These are phyloP conservation scores for Boletus huronensis DNA, from an alignment of 768 basidiomycete species.

Conservation along the genomic window DNA sequence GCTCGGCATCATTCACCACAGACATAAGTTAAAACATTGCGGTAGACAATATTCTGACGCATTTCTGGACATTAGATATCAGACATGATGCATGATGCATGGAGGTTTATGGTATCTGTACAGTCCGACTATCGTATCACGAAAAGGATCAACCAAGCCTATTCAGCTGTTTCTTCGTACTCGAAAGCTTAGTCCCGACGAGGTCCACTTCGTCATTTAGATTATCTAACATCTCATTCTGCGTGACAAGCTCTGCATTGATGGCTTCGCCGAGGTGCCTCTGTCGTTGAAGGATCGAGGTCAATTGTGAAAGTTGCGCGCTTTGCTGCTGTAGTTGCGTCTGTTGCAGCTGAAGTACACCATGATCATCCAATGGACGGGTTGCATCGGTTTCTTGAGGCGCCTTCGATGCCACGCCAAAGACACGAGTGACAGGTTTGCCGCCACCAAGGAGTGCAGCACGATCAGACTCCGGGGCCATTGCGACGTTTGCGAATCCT, in stretches of 20 bases:
- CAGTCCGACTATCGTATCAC: constrained; percentile 3
- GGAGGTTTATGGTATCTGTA: constrained; percentile 23
- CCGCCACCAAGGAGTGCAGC: constrained; percentile 58
- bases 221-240: constrained; percentile 85
- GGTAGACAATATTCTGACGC: constrained; percentile 17
- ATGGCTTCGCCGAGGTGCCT: constrained; percentile 86
- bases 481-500: constrained; percentile 26
- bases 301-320: constrained; percentile 70
- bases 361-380: constrained; percentile 81
- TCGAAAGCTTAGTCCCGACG: constrained; percentile 73
- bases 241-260: constrained; percentile 71
- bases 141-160: constrained; percentile 50
- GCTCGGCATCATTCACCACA: constrained; percentile 25
- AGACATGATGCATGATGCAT: neutral
- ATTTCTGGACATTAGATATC: constrained; percentile 10
- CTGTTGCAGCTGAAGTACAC: constrained; percentile 76
- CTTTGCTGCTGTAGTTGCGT: constrained; percentile 84
- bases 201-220: constrained; percentile 72
- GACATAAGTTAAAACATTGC: constrained; percentile 25
- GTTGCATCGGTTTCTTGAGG: constrained; percentile 83
- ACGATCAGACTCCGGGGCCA: constrained; percentile 54
- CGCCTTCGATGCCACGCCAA: constrained; percentile 56
- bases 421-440: constrained; percentile 65
- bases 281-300: constrained; percentile 80
- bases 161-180: constrained; percentile 80